Base-by-base conservation (phyloP, 2,329 filamentous ascomycete genomes). In the Claviceps pazoutovae region DNA sequence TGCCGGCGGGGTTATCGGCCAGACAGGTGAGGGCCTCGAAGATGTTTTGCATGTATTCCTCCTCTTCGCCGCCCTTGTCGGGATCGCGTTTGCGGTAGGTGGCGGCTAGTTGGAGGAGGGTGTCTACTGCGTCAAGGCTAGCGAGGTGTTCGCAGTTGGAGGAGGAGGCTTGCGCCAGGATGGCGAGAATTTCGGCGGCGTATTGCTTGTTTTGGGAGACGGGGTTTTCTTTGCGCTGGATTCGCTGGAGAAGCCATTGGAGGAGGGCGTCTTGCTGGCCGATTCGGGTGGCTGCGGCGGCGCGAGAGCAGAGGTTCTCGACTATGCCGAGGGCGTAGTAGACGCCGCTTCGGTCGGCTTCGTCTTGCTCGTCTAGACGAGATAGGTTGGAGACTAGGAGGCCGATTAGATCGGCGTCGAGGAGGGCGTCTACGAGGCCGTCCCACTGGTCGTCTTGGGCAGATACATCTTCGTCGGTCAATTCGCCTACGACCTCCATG, bases 191-290 rank as follows among this genome's bases (percentile, higher is more conserved):
- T 68, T 98, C 93, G 16, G 91, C 88, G 0, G 89, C 80, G 64
- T 97, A 98, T 65, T 96, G 91, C 64, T 93, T 95, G 64, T 98
- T 98, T 64, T 98, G 93, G 5, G 80, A 76, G 1, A 94, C 79
- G 0, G 74, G 72, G 4, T 71, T 71, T 64, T 95, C 88, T 49
- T 76, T 76, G 52, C 74, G 75, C 58, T 85, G 81, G 55, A 88
- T 84, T 48, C 93, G 79, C 48, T 75, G 69, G 38, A 95, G 71
- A 2, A 98, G 75, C 88, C 88, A 97, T 45, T 76, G 71, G 7
- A 96, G 64, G 0, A 95, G 71, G 7, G 71, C 72, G 5, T 80
- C 78, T 54, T 91, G 79, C 54, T 77, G 71, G 4, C 83, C 87
- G 48, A 97, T 81, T 42, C 75, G 79, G 56, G 89, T 84, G 2